Conservation (phyloP, 2,329 filamentous ascomycete species). For the Cercospora sp. region DNA sequence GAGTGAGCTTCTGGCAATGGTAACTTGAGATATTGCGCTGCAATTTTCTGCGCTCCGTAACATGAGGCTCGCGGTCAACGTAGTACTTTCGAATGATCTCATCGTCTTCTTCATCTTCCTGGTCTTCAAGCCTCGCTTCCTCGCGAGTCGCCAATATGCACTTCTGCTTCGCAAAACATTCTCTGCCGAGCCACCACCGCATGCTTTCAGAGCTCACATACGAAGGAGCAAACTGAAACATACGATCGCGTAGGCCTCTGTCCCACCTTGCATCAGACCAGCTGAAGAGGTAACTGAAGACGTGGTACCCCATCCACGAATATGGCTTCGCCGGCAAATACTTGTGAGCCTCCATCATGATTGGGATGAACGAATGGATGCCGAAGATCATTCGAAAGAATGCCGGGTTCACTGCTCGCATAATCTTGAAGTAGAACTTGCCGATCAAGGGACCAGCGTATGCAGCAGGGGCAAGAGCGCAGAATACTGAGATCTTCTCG, state of each 20-base stretch:
- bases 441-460: conserved; percentile 85
- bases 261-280: conserved; percentile 90
- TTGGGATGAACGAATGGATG: conserved; percentile 87
- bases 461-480: conserved; percentile 83
- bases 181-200: conserved; percentile 90
- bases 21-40: conserved; percentile 36
- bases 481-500: conserved; percentile 82
- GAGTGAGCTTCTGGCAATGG: conserved; percentile 34
- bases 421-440: conserved; percentile 89
- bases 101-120: conserved; percentile 47
- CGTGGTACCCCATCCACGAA: conserved; percentile 78
- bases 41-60: conserved; percentile 32
- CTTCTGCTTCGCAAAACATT: conserved; percentile 81
- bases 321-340: conserved; percentile 68
- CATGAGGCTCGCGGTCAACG: conserved; percentile 32
- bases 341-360: conserved; percentile 84
- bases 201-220: conserved; percentile 88
- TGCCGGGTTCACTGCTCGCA: conserved; percentile 72
- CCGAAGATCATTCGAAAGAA: conserved; percentile 83
- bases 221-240: conserved; percentile 91
- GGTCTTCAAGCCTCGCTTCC: conserved; percentile 63
- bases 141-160: conserved; percentile 83
- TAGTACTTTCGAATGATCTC: conserved; percentile 42
- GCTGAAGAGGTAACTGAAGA: conserved; percentile 85
- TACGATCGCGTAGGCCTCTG: conserved; percentile 69